Percentiles rank a stretch among this genome's conserved stretches.
Evolutionary conservation across 1,284 basidiomycete genomes (phyloP).

Genomic region (Moniliophthora roreri): DNA sequence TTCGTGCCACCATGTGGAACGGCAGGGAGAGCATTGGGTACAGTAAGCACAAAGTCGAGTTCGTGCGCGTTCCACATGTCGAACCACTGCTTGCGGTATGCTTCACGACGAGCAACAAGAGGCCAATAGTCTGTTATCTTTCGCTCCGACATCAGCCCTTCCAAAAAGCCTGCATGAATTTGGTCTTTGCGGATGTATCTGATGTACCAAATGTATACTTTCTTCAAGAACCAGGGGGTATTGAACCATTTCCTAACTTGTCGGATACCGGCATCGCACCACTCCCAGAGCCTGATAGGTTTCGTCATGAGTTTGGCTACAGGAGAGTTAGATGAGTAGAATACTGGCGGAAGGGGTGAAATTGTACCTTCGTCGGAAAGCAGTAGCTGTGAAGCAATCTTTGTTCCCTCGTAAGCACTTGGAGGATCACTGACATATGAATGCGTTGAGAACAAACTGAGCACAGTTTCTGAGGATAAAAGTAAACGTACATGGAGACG

Average conservation of each 20-base stretch:
- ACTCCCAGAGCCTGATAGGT: constrained; percentile 37
- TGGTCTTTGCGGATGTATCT: constrained; percentile 37
- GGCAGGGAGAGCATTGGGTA: constrained; percentile 58
- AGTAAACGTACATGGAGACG: constrained; percentile 42
- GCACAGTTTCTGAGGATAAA: constrained; percentile 1
- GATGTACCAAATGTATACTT: constrained; percentile 34
- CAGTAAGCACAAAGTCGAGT: constrained; percentile 62
- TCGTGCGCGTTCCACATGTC: constrained; percentile 52
- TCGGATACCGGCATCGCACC: constrained; percentile 42
- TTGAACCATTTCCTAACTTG: constrained; percentile 18
- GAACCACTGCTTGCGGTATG: constrained; percentile 42
- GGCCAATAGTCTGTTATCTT: constrained; percentile 41
- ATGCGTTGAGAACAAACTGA: not conserved
- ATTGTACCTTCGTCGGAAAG: constrained; percentile 36
- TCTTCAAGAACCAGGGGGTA: constrained; percentile 38
- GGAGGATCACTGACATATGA: constrained; percentile 33
- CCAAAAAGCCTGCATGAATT: constrained; percentile 38
- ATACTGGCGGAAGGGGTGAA: not conserved
- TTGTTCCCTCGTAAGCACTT: constrained; percentile 33
- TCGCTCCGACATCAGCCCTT: constrained; percentile 38
- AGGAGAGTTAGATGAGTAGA: not conserved
- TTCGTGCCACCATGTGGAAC: constrained; percentile 45
- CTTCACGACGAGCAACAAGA: constrained; percentile 42
- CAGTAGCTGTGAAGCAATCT: constrained; percentile 39
- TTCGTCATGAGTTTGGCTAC: constrained; percentile 34